A percentile compares a stretch with the other conserved stretches of the same genome.
Conservation (phyloP, 352 stramenopile species). For the Globisporangium spinosum region DNA sequence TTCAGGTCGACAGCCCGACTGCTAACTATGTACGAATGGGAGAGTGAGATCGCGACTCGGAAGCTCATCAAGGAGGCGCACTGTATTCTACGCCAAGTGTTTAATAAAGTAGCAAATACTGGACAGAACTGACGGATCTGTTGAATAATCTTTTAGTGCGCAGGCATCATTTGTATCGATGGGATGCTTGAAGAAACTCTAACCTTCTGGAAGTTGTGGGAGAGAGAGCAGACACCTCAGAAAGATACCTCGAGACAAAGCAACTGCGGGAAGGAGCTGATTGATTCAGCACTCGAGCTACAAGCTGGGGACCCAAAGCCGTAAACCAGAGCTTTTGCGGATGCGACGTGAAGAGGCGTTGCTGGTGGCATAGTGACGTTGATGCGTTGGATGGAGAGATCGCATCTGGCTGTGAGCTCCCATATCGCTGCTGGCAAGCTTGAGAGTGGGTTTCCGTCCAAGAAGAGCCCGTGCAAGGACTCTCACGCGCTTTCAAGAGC, state of each 20-base stretch:
- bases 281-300: not conserved
- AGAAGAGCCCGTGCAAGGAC: not conserved
- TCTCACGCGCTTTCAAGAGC: not conserved
- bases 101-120: too few species aligned
- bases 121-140: not conserved
- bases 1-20: not conserved
- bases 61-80: not conserved
- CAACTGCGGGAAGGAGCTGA: not conserved
- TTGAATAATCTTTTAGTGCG: too few species aligned
- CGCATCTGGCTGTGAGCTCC: not conserved
- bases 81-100: not conserved
- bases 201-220: not conserved
- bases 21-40: not conserved
- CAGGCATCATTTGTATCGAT: not conserved
- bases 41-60: not conserved
- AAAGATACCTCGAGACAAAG: not conserved
- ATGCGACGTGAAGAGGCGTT: not conserved
- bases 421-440: not conserved
- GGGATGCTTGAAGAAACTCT: not conserved
- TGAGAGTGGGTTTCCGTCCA: not conserved
- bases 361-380: not conserved
- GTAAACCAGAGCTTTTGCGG: not conserved
- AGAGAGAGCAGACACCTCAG: not conserved
- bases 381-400: not conserved
- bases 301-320: not conserved